A percentile compares a stretch with the other conserved stretches of the same genome.
Conservation (phyloP, 1,284 basidiomycete species). For the Ganoderma sp. region DNA sequence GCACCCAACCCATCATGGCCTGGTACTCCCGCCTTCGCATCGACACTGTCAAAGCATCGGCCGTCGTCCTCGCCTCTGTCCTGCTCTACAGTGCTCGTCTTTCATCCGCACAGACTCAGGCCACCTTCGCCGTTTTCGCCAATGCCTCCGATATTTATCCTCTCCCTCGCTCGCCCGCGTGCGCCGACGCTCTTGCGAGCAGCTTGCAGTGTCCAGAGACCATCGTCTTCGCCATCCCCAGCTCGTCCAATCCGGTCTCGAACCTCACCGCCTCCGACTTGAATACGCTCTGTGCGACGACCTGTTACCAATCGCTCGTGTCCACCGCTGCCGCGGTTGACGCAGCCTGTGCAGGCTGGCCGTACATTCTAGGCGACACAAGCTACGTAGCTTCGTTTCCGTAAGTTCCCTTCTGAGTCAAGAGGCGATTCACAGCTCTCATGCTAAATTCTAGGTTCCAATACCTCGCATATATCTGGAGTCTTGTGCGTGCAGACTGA, state of each 20-base stretch:
- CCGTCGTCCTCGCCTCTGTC: not conserved
- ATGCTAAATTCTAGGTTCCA: not conserved
- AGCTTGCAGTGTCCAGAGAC: constrained; percentile 12
- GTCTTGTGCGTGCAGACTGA: not conserved
- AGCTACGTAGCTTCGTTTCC: constrained; percentile 21
- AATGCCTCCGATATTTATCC: constrained; percentile 23
- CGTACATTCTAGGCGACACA: constrained; percentile 19
- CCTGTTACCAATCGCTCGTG: constrained; percentile 12
- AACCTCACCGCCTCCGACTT: constrained; percentile 21
- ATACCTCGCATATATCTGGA: constrained; percentile 2
- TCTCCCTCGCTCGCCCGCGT: constrained; percentile 6
- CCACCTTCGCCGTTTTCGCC: constrained; percentile 6
- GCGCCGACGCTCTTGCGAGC: constrained; percentile 19
- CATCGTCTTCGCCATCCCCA: constrained; percentile 14
- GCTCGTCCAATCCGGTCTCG: constrained; percentile 9
- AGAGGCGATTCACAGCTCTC: not conserved
- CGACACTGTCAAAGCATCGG: not conserved
- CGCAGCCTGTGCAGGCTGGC: constrained; percentile 19
- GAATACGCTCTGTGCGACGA: not conserved
- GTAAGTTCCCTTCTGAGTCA: not conserved
- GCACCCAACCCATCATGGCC: not conserved
- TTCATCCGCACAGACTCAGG: not conserved
- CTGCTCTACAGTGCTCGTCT: not conserved
- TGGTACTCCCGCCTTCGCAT: not conserved
- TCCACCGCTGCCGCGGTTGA: constrained; percentile 8